A percentile compares a stretch with the other conserved stretches of the same genome.
Evolutionary conservation across 305 asterid species (phyloP).

Genomic region (Fraxinus velutina): DNA sequence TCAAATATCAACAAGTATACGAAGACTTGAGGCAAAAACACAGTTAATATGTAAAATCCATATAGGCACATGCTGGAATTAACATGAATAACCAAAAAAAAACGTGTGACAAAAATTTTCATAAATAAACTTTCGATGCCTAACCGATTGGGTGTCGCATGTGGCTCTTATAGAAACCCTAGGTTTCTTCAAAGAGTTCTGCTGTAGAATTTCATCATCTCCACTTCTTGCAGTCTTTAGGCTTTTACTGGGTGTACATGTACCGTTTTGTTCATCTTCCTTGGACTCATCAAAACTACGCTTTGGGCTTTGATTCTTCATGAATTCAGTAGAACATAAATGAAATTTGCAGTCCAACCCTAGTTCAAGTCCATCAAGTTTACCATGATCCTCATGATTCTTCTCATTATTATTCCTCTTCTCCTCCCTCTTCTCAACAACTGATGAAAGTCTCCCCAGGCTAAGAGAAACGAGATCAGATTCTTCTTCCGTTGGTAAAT

Average conservation of each 20-base stretch:
- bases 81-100: background rate
- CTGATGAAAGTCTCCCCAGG: slow-evolving; percentile 33
- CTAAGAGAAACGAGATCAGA: slow-evolving; percentile 39
- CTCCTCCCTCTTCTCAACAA: slow-evolving; percentile 14
- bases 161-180: slow-evolving; percentile 41
- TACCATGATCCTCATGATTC: background rate
- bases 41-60: background rate
- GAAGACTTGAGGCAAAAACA: background rate
- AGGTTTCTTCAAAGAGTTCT: slow-evolving; percentile 41
- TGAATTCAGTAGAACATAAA: background rate
- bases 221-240: slow-evolving; percentile 30
- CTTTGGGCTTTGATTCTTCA: slow-evolving; percentile 12
- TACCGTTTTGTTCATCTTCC: slow-evolving; percentile 21
- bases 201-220: slow-evolving; percentile 32
- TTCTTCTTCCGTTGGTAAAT: slow-evolving; percentile 19
- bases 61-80: background rate
- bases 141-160: slow-evolving; percentile 30
- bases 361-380: slow-evolving; percentile 33
- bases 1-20: background rate
- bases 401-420: slow-evolving; percentile 1
- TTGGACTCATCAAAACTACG: slow-evolving; percentile 29
- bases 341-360: slow-evolving; percentile 33
- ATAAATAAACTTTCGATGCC: background rate
- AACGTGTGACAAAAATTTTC: background rate
- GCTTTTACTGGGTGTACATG: slow-evolving; percentile 4